Base-by-base conservation (phyloP, 108 stramenopile species). In the Nannochloropsis oceanica region DNA sequence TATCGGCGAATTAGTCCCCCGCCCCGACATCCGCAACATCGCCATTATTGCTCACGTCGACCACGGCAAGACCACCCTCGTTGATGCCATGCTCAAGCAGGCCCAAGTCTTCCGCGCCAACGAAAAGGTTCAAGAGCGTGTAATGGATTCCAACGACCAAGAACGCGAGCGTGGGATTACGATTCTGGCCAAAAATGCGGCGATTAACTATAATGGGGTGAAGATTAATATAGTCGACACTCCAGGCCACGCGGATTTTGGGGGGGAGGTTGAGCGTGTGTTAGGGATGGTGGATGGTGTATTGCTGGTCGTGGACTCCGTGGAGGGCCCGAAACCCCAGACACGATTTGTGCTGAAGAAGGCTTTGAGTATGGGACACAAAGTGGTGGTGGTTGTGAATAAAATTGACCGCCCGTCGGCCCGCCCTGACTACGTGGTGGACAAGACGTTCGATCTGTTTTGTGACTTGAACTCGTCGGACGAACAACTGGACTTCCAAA, bases 141-240 rank as follows among this genome's bases (percentile, higher is more conserved):
- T 97, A 26, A 99, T 99, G 99, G 99, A 99, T 92, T 94, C 85
- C 87, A 92, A 98, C 86, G 97, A 98, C 84, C 97, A 98, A 86
- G 99, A 99, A 86, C 59, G 90, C 9, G 97, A 99, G 90, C 94
- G 99, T 26, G 99, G 99, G 24, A 99, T 99, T 85, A 99, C 99
- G 34, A 98, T 99, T 87, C 89, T 99, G 25, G 95, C 97, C 34
- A 99, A 99, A 93, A 97, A 97, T 89, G 91, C 96, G 83, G 96
- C 96, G 13, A 95, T 99, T 44, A 93, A 93, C 91, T 92, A 96
- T 81, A 91, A 96, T 84, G 97, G 94, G 13, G 89, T 93, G 13
- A 98, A 97, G 86, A 95, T 98, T 87, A 99, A 99, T 87, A 91
- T 99, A 80, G 96, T 99, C 89, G 99, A 99, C 91, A 99, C 99